A percentile compares a stretch with the other conserved stretches of the same genome.
Evolutionary conservation across 768 basidiomycete species (phyloP).

Genomic region (Trametes maxima): DNA sequence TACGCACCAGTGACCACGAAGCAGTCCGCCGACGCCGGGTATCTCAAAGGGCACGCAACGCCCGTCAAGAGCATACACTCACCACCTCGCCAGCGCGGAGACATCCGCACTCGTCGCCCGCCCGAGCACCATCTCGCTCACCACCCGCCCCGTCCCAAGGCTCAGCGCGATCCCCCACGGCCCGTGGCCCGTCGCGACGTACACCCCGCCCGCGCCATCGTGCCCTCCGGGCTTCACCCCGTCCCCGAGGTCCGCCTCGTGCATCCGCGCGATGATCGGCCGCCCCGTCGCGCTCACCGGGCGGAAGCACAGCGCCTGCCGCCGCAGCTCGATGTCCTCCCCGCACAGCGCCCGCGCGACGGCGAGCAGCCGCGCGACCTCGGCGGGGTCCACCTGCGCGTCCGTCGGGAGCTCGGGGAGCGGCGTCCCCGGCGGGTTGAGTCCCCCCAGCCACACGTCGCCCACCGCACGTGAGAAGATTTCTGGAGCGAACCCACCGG

Average conservation of each 20-base stretch:
- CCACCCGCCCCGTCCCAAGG: slow-evolving; percentile 36
- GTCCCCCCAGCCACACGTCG: slow-evolving; percentile 38
- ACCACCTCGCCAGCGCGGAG: slow-evolving; percentile 29
- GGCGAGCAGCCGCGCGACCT: slow-evolving; percentile 19
- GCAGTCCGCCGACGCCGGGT: background rate
- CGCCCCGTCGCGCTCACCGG: slow-evolving; percentile 36
- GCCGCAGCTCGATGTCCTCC: slow-evolving; percentile 30
- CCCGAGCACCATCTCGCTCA: slow-evolving; percentile 35
- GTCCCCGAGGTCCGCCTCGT: slow-evolving; percentile 31
- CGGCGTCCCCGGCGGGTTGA: slow-evolving; percentile 29
- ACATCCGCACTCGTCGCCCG: slow-evolving; percentile 34
- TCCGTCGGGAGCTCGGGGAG: slow-evolving; percentile 31
- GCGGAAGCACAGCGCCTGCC: slow-evolving; percentile 38
- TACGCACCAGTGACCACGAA: too few relatives aligned
- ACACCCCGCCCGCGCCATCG: slow-evolving; percentile 28
- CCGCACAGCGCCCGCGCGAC: slow-evolving; percentile 23
- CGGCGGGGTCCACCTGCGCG: slow-evolving; percentile 9
- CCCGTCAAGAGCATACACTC: slow-evolving; percentile 12
- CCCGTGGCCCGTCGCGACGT: slow-evolving; percentile 40
- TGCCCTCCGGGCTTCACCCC: slow-evolving; percentile 23
- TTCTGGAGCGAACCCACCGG: slow-evolving; percentile 35
- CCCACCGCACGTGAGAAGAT: slow-evolving; percentile 35
- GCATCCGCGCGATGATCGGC: slow-evolving; percentile 36
- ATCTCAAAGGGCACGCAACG: background rate
- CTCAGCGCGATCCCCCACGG: slow-evolving; percentile 42